Evolutionary conservation across 108 stramenopile genomes (phyloP).

Genomic region (Skeletonema costatum): DNA sequence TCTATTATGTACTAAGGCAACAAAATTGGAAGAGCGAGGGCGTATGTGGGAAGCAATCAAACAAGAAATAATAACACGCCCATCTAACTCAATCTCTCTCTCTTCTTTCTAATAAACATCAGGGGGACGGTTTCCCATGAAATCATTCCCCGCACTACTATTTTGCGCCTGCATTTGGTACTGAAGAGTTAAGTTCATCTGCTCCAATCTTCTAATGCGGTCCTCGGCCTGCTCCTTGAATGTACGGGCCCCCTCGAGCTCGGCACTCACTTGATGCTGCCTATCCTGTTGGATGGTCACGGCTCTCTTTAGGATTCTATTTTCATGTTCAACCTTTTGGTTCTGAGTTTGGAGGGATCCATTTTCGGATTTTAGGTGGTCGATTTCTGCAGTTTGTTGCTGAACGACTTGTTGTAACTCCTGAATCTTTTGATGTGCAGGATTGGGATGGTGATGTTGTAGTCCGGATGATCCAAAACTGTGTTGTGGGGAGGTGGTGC

Average conservation of each 20-base stretch:
- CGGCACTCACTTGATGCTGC: conserved; percentile 63
- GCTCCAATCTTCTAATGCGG: conserved; percentile 75
- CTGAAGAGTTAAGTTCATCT: conserved; percentile 74
- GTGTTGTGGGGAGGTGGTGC: conserved; percentile 1
- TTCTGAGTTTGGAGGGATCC: conserved; percentile 51
- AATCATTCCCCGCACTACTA: conserved; percentile 62
- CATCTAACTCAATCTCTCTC: neutral
- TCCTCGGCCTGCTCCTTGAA: conserved; percentile 75
- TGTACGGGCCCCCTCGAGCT: conserved; percentile 67
- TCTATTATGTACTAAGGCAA: neutral
- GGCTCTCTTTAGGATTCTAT: conserved; percentile 74
- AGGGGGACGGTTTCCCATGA: conserved; percentile 73
- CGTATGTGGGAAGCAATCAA: neutral
- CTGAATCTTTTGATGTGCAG: conserved; percentile 23
- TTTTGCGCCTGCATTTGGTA: conserved; percentile 78
- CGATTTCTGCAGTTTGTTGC: conserved; percentile 69
- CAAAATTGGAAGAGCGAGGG: neutral
- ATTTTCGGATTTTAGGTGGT: conserved; percentile 67
- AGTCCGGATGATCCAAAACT: conserved; percentile 5
- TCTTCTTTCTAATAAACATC: conserved; percentile 63
- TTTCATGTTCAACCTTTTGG: conserved; percentile 69
- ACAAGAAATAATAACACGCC: neutral
- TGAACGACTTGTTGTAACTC: conserved; percentile 62
- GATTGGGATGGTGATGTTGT: neutral
- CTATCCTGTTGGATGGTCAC: conserved; percentile 86